These are phyloP conservation scores for Auricularia cornea DNA, from an alignment of 768 basidiomycete species.

Conservation along the genomic window DNA sequence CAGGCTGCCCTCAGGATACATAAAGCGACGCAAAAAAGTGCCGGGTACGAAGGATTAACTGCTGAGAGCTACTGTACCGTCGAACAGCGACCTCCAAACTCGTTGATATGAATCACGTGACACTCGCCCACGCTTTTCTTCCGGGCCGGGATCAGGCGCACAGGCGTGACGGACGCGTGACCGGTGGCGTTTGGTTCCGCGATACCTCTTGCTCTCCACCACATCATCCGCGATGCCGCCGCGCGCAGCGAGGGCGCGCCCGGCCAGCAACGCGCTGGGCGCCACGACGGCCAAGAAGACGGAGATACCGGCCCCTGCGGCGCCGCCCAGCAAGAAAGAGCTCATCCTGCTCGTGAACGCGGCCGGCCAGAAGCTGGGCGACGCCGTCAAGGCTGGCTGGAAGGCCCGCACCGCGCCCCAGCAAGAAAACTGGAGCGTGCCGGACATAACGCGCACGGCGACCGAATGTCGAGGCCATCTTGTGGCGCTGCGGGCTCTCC, in stretches of 20 bases:
- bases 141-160: too few relatives aligned
- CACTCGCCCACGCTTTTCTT: too few relatives aligned
- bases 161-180: too few relatives aligned
- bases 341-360: slow-evolving; percentile 33
- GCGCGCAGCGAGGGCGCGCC: background rate
- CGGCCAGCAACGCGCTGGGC: background rate
- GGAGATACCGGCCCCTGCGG: slow-evolving; percentile 26
- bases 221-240: background rate
- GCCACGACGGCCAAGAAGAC: background rate
- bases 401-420: slow-evolving; percentile 32
- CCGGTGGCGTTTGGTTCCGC: background rate
- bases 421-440: slow-evolving; percentile 3
- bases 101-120: too few relatives aligned
- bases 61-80: too few relatives aligned
- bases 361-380: slow-evolving; percentile 49
- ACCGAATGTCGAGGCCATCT: slow-evolving; percentile 31
- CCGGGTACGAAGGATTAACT: too few relatives aligned
- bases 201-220: background rate
- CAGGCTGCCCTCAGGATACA: too few relatives aligned
- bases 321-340: background rate
- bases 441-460: background rate
- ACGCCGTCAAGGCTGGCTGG: slow-evolving; percentile 51
- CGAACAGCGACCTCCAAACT: too few relatives aligned
- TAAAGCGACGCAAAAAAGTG: too few relatives aligned
- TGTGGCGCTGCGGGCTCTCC: slow-evolving; percentile 34